Percentiles rank a stretch among this genome's conserved stretches.
Conservation (phyloP, 169 alveolate species). For the Plasmodium reichenowi region DNA sequence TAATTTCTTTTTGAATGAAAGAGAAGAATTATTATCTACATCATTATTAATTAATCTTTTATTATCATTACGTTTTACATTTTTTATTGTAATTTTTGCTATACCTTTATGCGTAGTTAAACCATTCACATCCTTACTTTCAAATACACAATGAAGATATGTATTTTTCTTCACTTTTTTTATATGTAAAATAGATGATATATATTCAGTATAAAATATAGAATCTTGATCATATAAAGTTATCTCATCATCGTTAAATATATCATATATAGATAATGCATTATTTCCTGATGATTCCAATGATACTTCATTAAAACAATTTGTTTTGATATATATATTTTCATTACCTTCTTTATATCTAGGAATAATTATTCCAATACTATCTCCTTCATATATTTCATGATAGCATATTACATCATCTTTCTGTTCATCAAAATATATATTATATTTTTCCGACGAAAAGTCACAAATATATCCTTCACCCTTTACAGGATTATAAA, state of each 20-base stretch:
- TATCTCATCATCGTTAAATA: conserved; percentile 33
- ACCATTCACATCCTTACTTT: conserved; percentile 19
- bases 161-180: conserved; percentile 21
- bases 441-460: conserved; percentile 38
- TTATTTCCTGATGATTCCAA: conserved; percentile 24
- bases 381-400: conserved; percentile 40
- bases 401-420: conserved; percentile 55
- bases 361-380: conserved; percentile 58
- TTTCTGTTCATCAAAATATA: conserved; percentile 25
- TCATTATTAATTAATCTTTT: not conserved
- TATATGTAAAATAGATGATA: conserved; percentile 34
- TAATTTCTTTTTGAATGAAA: not conserved
- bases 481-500: conserved; percentile 15
- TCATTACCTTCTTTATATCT: conserved; percentile 38
- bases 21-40: not conserved
- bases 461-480: conserved; percentile 51
- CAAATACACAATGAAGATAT: conserved; percentile 30
- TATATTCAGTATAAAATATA: conserved; percentile 18
- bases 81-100: conserved; percentile 35
- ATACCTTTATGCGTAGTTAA: conserved; percentile 34
- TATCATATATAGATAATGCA: conserved; percentile 30
- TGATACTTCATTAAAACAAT: conserved; percentile 56
- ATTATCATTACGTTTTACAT: not conserved
- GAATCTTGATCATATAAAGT: not conserved
- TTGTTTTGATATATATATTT: conserved; percentile 23